A percentile compares a stretch with the other conserved stretches of the same genome.
Conservation (phyloP, 164 flowering plant genomes). For the Echeveria elegans region DNA sequence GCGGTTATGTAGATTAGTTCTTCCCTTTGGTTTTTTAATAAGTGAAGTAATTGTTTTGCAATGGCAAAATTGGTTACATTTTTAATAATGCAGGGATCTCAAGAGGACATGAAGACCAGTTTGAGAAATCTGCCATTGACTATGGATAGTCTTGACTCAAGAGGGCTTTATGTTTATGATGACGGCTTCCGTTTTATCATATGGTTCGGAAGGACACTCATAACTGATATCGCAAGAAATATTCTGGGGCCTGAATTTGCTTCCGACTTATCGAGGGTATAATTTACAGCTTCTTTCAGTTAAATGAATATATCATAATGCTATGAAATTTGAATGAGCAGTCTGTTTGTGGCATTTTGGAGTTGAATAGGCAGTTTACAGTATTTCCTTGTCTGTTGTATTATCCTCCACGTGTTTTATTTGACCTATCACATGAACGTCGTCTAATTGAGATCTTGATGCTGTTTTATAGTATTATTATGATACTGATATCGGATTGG, state of each 20-base stretch:
- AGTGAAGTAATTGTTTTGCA: neutral
- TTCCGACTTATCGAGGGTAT: conserved; percentile 66
- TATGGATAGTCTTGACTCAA: conserved; percentile 67
- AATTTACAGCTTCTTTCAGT: conserved; percentile 4
- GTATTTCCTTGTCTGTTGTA: too few relatives aligned
- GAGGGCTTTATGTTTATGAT: conserved; percentile 80
- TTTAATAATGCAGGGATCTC: conserved; percentile 35
- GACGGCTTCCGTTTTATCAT: conserved; percentile 83
- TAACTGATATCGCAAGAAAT: conserved; percentile 56
- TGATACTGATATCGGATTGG: neutral
- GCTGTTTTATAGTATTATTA: neutral
- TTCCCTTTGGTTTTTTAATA: neutral
- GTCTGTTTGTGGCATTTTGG: too few relatives aligned
- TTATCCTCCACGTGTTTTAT: neutral
- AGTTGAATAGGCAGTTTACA: too few relatives aligned
- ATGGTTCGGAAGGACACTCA: conserved; percentile 85
- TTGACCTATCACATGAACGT: neutral
- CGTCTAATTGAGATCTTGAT: neutral
- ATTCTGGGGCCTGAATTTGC: conserved; percentile 67
- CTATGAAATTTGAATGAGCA: too few relatives aligned
- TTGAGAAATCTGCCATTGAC: conserved; percentile 49
- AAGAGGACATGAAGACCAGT: conserved; percentile 30
- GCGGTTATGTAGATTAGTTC: neutral
- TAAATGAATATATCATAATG: too few relatives aligned
- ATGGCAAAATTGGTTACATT: neutral